Base-by-base conservation (phyloP, 2,329 filamentous ascomycete species). In the Beauveria scarabaeidicola region DNA sequence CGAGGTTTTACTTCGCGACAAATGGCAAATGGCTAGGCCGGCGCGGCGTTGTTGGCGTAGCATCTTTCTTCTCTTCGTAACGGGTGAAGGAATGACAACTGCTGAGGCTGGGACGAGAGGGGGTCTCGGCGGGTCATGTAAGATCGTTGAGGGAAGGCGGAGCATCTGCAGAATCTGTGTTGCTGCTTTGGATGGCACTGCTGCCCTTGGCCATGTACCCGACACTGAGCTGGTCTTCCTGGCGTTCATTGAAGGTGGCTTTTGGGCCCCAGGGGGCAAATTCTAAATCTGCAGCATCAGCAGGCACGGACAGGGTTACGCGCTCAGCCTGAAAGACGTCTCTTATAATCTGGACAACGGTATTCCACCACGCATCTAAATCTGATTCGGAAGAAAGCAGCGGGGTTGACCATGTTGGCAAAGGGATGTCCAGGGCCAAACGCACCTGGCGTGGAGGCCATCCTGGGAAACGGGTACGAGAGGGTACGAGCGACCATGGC, bases 251-350 rank as follows among this genome's bases (percentile, higher is more conserved):
- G 72, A 89, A 97, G 0, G 90, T 91, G 3, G 92, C 91, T 71
- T 95, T 97, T 72, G 97, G 94, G 3, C 91, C 93, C 93, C 93
- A 99, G 0, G 94, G 94, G 17, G 97, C 91, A 70, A 97, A 97
- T 70, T 97, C 91, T 48, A 97, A 84, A 69, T 99, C 93, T 21
- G 92, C 96, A 1, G 89, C 81, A 29, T 97, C 94, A 50, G 92
- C 90, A 11, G 93, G 93, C 36, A 97, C 81, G 1, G 92, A 89
- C 48, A 99, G 78, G 7, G 91, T 92, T 6, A 93, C 86, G 64
- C 94, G 82, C 68, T 97, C 91, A 1, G 90, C 92, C 62, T 88
- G 89, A 72, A 91, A 99, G 64, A 86, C 81, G 38, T 89, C 86
- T 51, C 84, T 86, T 81, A 96, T 86, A 46, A 97, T 88, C 62